Evolutionary conservation across 2,329 filamentous ascomycete genomes (phyloP), one percentile per base, ranked within the genome.

Genomic region (Fusarium luffae): DNA sequence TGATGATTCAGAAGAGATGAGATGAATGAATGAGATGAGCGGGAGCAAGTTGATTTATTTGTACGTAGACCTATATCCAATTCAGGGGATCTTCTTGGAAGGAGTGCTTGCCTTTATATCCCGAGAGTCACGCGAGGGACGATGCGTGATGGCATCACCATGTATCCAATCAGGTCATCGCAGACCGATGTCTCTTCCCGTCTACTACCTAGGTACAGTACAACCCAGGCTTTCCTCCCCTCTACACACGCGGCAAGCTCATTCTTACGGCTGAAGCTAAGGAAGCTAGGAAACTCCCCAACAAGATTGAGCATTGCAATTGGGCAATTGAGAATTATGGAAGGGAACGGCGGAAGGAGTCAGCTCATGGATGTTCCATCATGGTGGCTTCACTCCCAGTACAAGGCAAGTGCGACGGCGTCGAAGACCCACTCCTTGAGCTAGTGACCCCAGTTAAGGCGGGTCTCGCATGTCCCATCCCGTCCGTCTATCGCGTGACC

Each of bases 401-500:
- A 44, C 41, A 30, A 62, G 34, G 50, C 41, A 62, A 63, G 48
- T 63, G 49, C 42, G 12, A 54, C 54, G 25, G 23, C 25, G 10
- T 25, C 41, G 19, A 27, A 21, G 48, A 27, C 41, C 66, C 68
- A 67, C 44, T 28, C 13, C 9, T 55, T 25, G 49, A 21, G 47
- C 48, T 48, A 52, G 46, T 54, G 37, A 49, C 32, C 50, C 54
- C 44, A 60, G 49, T 28, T 48, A 56, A 49, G 63, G 60, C 52
- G 63, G 72, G 59, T 52, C 72, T 68, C 63, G 58, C 54, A 70
- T 66, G 65, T 51, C 72, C 69, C 73, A 76, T 73, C 67, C 69
- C 68, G 61, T 66, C 68, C 63, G 63, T 71, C 52, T 60, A 77
- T 77, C 75, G 75, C 75, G 75, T 77, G 75, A 77, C 75, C 75